Evolutionary conservation across 2,329 filamentous ascomycete genomes (phyloP), one percentile per base, ranked within the genome.

Genomic region (Alternaria infectoria): DNA sequence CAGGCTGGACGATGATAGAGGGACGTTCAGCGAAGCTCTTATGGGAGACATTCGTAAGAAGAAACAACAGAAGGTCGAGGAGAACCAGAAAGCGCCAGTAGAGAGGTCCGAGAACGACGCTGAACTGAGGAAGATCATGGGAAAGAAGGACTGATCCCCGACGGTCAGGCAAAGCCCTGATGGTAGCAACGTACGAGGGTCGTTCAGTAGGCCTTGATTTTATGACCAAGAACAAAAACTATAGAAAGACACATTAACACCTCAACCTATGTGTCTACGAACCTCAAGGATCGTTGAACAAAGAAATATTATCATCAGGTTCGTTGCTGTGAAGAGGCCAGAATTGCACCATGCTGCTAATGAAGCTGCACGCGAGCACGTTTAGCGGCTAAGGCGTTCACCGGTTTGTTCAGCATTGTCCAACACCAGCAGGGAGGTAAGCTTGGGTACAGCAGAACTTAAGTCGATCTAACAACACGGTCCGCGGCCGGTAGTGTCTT

Each of bases 1-100:
- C 61, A 81, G 76, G 73, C 58, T 82, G 73, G 80, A 85, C 69
- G 69, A 78, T 51, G 77, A 79, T 50, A 63, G 64, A 10, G 67
- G 65, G 30, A 77, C 74, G 1, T 69, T 80, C 28, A 74, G 71
- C 59, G 77, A 80, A 62, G 77, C 74, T 28, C 61, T 79, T 2
- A 69, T 77, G 63, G 71, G 68, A 8, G 76, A 79, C 55, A 64
- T 68, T 63, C 79, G 73, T 51, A 80, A 61, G 74, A 76, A 62
- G 66, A 74, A 68, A 67, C 73, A 67, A 66, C 66, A 67, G 55
- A 73, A 65, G 56, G 8, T 63, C 45, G 73, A 59, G 47, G 59
- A 72, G 57, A 61, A 77, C 40, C 57, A 74, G 32, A 77, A 77
- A 23, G 68, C 61, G 12, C 69, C 68, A 40, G 65, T 74, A 50